phyloP scores from a whole-genome alignment of 306 rosid genomes.

The Acacia confusa region DNA sequence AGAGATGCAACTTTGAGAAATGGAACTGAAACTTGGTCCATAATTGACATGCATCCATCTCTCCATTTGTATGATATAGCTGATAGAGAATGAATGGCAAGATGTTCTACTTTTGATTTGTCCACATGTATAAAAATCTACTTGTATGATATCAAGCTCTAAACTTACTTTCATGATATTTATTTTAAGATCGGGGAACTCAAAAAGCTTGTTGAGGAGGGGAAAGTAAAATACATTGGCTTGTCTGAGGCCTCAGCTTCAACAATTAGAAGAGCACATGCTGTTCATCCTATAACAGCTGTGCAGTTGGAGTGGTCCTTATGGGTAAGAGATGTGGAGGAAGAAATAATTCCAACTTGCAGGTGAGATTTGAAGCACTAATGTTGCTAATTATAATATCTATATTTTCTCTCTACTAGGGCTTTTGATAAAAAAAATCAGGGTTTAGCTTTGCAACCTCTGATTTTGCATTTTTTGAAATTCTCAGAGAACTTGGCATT shows the following conservation, averaged over 20 bases:
- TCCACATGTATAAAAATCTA: neutral
- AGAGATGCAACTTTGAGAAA: neutral
- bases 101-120: neutral
- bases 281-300: neutral
- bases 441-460: neutral
- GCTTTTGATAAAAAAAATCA: neutral
- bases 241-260: neutral
- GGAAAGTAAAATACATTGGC: neutral
- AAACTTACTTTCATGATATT: neutral
- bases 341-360: neutral
- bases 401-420: neutral
- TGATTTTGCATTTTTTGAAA: neutral
- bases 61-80: neutral
- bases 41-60: neutral
- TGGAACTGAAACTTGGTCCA: neutral
- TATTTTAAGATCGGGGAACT: neutral
- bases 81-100: neutral
- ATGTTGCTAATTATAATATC: neutral
- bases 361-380: neutral
- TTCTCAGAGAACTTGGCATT: slow-evolving; percentile 33
- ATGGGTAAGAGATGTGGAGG: neutral
- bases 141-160: neutral
- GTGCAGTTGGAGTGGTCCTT: neutral
- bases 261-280: neutral
- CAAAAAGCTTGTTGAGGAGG: neutral